Evolutionary conservation across 2,329 filamentous ascomycete genomes (phyloP).

Genomic region (Aspergillus sp.): DNA sequence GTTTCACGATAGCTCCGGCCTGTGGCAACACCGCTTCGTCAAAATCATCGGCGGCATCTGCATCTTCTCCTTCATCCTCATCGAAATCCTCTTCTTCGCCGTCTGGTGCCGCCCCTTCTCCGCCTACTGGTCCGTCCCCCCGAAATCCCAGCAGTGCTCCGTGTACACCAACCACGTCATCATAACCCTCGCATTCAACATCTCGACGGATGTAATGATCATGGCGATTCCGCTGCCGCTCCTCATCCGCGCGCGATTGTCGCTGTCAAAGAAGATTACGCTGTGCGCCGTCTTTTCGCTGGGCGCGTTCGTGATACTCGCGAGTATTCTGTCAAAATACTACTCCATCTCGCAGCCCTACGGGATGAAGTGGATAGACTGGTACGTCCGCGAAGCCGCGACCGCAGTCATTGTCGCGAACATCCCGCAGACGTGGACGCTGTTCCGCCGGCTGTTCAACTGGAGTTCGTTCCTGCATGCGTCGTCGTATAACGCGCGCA

Average conservation of each 20-base stretch:
- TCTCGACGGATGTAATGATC: slow-evolving; percentile 52
- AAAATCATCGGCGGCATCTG: slow-evolving; percentile 52
- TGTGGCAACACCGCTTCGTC: slow-evolving; percentile 44
- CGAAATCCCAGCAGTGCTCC: slow-evolving; percentile 49
- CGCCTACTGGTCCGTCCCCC: slow-evolving; percentile 59
- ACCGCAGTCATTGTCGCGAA: slow-evolving; percentile 65
- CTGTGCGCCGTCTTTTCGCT: slow-evolving; percentile 61
- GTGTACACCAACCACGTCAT: slow-evolving; percentile 56
- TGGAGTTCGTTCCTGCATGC: slow-evolving; percentile 35
- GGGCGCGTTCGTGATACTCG: slow-evolving; percentile 61
- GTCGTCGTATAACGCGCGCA: slow-evolving; percentile 19
- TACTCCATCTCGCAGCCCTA: slow-evolving; percentile 64
- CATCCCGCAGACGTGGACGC: slow-evolving; percentile 63
- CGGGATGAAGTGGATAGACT: slow-evolving; percentile 61
- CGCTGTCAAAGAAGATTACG: slow-evolving; percentile 55
- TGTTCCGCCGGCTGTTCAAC: slow-evolving; percentile 56
- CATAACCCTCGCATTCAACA: slow-evolving; percentile 53
- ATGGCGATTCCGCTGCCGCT: slow-evolving; percentile 54
- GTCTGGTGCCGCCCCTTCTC: slow-evolving; percentile 60
- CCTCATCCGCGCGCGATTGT: slow-evolving; percentile 47
- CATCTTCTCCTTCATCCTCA: slow-evolving; percentile 51
- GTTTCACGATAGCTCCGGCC: slow-evolving; percentile 23
- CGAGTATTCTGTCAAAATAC: slow-evolving; percentile 64
- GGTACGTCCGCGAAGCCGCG: slow-evolving; percentile 64
- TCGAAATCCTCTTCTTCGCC: slow-evolving; percentile 56